Conservation (phyloP, 2,329 filamentous ascomycete genomes). For the Aaosphaeria pasadenensis region DNA sequence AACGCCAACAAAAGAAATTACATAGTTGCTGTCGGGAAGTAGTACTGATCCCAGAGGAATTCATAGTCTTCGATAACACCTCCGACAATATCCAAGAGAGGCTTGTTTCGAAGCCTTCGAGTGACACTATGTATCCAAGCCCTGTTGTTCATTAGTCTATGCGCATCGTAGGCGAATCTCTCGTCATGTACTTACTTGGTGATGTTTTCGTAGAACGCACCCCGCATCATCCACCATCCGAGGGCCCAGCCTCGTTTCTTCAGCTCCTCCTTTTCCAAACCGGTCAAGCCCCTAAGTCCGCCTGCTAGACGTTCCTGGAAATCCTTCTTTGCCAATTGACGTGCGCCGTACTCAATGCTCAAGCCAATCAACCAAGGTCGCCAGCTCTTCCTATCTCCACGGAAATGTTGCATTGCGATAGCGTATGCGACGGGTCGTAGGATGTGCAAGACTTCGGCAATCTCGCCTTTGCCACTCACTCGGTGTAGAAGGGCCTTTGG, state of each 20-base stretch:
- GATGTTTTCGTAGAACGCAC: constrained; percentile 93
- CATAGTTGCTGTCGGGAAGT: constrained; percentile 70
- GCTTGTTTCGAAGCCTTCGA: constrained; percentile 66
- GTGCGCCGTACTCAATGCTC: constrained; percentile 79
- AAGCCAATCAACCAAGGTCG: constrained; percentile 87
- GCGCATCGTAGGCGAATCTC: constrained; percentile 13
- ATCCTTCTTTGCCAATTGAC: constrained; percentile 74
- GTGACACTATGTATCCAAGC: constrained; percentile 67
- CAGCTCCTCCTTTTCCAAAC: constrained; percentile 87
- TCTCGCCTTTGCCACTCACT: constrained; percentile 68
- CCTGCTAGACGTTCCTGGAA: constrained; percentile 62
- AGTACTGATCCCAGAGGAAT: constrained; percentile 97
- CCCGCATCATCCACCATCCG: constrained; percentile 94
- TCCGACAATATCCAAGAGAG: constrained; percentile 75
- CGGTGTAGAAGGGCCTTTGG: constrained; percentile 82
- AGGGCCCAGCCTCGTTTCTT: constrained; percentile 83
- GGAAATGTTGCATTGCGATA: constrained; percentile 71
- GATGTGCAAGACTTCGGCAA: constrained; percentile 90
- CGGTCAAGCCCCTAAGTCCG: constrained; percentile 72
- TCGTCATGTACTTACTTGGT: constrained; percentile 55
- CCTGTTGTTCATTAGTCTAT: constrained; percentile 28
- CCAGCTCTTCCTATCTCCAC: constrained; percentile 76
- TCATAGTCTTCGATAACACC: constrained; percentile 94
- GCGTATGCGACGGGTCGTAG: constrained; percentile 86
- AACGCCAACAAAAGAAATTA: constrained; percentile 24